Percentiles rank a stretch among this genome's conserved stretches.
phyloP scores from a whole-genome alignment of 148 eudicot genomes.

The Pharnaceum exiguum region DNA sequence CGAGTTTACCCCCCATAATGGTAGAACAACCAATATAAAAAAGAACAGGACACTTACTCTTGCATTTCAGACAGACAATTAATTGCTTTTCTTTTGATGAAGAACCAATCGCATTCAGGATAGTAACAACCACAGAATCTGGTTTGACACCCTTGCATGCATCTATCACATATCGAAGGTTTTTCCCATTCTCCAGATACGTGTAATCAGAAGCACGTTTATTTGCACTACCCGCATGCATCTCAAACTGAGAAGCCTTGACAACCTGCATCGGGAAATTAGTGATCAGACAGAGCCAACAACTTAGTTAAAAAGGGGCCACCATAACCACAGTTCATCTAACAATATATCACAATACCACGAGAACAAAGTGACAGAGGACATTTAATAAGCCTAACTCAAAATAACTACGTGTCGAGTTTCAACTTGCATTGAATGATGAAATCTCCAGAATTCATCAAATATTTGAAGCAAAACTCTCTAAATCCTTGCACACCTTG shows the following conservation, averaged over 20 bases:
- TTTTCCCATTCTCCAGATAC: constrained; percentile 65
- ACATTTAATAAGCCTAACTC: too few species aligned
- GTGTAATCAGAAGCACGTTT: constrained; percentile 85
- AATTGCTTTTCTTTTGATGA: constrained; percentile 17
- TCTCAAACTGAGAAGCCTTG: constrained; percentile 57
- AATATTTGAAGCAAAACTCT: too few species aligned
- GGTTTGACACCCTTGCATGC: constrained; percentile 43
- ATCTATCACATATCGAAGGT: constrained; percentile 56
- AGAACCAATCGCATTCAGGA: constrained; percentile 34
- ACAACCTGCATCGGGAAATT: constrained; percentile 45
- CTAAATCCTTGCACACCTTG: too few species aligned
- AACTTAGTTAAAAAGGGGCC: neutral
- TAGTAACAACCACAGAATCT: constrained; percentile 32
- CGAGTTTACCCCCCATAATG: neutral
- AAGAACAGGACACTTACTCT: constrained; percentile 34
- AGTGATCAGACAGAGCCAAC: constrained; percentile 6
- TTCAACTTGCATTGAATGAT: too few species aligned
- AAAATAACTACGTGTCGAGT: too few species aligned
- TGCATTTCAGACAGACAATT: constrained; percentile 46
- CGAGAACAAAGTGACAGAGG: too few species aligned
- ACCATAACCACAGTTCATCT: neutral
- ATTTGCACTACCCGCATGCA: constrained; percentile 77
- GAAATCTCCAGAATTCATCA: too few species aligned
- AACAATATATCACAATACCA: neutral
- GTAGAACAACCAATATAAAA: neutral